A percentile compares a stretch with the other conserved stretches of the same genome.
phyloP scores from a whole-genome alignment of 2,329 filamentous ascomycete genomes.

The Tolypocladium tropicale region DNA sequence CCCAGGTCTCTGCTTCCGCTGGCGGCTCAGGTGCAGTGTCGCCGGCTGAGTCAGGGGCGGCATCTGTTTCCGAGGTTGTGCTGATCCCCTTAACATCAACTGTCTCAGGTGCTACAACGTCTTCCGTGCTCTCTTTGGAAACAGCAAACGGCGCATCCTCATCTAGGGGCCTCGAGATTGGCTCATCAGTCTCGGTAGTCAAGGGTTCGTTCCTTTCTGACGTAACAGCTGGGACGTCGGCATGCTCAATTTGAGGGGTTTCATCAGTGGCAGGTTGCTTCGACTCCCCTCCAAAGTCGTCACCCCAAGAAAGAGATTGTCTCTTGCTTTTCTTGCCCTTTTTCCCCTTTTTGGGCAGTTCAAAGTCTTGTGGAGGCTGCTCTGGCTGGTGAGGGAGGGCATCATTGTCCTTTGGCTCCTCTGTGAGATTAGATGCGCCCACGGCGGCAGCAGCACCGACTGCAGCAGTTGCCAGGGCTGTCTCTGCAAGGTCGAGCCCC shows the following conservation, averaged over 20 bases:
- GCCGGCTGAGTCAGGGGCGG: neutral
- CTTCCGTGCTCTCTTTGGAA: neutral
- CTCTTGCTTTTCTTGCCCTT: constrained; percentile 10
- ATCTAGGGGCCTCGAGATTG: neutral
- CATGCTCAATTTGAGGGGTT: neutral
- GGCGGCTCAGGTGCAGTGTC: neutral
- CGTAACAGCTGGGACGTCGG: neutral
- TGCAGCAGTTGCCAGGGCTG: constrained; percentile 2
- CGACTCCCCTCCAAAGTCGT: neutral
- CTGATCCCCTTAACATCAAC: neutral
- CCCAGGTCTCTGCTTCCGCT: neutral
- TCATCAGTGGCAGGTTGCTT: neutral
- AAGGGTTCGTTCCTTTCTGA: neutral
- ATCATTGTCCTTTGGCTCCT: constrained; percentile 4
- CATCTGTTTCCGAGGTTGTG: neutral
- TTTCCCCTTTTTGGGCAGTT: constrained; percentile 8
- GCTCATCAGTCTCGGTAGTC: neutral
- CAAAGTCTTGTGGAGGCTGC: constrained; percentile 3
- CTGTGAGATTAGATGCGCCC: neutral
- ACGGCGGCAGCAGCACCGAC: constrained; percentile 3
- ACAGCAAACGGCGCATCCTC: neutral
- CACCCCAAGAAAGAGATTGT: constrained; percentile 4
- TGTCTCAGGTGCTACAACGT: neutral
- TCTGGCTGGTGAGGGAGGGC: neutral
- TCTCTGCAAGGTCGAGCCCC: constrained; percentile 1